A percentile compares a stretch with the other conserved stretches of the same genome.
These are phyloP conservation scores for Polysphondylium violaceum DNA, from an alignment of 78 protist genomes.

Conservation along the genomic window DNA sequence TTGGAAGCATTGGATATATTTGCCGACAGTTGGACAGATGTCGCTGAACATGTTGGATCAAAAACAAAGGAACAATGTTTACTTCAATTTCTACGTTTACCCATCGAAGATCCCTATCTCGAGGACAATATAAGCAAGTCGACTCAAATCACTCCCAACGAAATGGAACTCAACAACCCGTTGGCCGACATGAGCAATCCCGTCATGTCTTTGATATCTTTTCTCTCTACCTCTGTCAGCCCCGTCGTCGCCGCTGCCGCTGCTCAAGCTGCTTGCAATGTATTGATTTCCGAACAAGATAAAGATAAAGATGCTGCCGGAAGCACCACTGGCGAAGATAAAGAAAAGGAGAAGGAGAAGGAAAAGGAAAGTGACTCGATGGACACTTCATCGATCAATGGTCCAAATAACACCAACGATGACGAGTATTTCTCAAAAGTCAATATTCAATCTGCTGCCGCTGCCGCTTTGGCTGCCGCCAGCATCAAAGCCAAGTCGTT, in stretches of 20 bases:
- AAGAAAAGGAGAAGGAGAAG: too few species aligned
- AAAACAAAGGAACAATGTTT: constrained; percentile 87
- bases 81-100: constrained; percentile 78
- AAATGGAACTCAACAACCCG: constrained; percentile 35
- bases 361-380: too few species aligned
- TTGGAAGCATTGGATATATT: constrained; percentile 81
- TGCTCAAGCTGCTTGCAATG: constrained; percentile 43
- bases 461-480: constrained; percentile 61
- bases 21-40: constrained; percentile 78
- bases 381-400: too few species aligned
- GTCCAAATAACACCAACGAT: not conserved
- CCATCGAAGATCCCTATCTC: constrained; percentile 85
- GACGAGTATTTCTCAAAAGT: constrained; percentile 5
- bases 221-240: constrained; percentile 3
- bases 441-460: constrained; percentile 34
- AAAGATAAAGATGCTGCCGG: too few species aligned
- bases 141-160: constrained; percentile 23
- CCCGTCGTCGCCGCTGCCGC: constrained; percentile 23
- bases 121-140: constrained; percentile 58
- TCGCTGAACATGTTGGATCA: constrained; percentile 81
- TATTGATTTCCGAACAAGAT: not conserved
- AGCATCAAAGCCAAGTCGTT: constrained; percentile 50
- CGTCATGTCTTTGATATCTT: constrained; percentile 14
- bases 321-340: too few species aligned
- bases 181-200: not conserved